Percentiles rank a stretch among this genome's conserved stretches.
Evolutionary conservation across 2,329 filamentous ascomycete genomes (phyloP).

Genomic region (Xylaria digitata): DNA sequence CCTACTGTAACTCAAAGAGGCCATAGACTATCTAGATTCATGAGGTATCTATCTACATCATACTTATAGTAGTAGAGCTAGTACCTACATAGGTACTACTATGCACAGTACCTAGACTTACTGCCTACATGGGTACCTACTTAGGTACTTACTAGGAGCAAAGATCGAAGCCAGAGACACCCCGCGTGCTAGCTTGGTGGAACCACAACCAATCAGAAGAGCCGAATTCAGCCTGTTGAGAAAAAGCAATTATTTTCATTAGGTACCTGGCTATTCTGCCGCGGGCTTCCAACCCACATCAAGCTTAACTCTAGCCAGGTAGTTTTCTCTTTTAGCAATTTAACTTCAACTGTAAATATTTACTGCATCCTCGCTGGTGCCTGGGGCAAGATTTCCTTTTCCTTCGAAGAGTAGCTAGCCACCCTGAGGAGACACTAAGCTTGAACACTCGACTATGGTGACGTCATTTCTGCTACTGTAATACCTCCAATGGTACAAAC

Average conservation of each 20-base stretch:
- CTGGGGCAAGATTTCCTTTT: background rate
- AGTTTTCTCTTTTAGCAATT: too few species aligned
- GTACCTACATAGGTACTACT: too few species aligned
- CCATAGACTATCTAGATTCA: background rate
- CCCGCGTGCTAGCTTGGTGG: constrained; percentile 16
- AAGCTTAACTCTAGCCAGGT: background rate
- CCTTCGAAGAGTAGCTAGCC: background rate
- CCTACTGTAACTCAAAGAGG: background rate
- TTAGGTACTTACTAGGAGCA: background rate
- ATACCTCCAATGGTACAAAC: background rate
- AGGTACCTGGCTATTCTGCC: background rate
- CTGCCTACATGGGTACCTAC: too few species aligned
- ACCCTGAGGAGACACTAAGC: background rate
- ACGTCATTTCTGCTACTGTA: constrained; percentile 18
- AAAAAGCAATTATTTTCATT: constrained; percentile 21
- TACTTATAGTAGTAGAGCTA: too few species aligned
- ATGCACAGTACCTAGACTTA: too few species aligned
- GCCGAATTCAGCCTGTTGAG: constrained; percentile 19
- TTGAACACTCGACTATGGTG: background rate
- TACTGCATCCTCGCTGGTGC: background rate
- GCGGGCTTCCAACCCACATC: constrained; percentile 1
- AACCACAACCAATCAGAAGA: constrained; percentile 32
- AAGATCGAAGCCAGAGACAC: constrained; percentile 11
- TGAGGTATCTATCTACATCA: too few species aligned
- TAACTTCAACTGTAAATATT: background rate